A percentile compares a stretch with the other conserved stretches of the same genome.
These are phyloP conservation scores for Wickerhamiella qilinensis DNA, from an alignment of 805 yeast genomes.

Conservation along the genomic window DNA sequence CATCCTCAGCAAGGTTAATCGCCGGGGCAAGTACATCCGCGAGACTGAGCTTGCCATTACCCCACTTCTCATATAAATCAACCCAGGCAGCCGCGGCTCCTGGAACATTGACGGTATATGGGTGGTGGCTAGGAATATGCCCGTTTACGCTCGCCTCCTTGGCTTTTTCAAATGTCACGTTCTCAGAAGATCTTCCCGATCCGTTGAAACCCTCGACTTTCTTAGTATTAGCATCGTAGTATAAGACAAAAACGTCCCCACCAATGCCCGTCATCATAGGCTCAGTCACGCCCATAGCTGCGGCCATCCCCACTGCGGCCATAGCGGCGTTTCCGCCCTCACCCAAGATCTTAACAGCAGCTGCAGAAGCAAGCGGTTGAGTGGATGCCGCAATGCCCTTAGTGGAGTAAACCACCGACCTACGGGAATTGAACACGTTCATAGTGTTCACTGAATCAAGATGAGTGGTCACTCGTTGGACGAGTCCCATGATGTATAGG, in stretches of 20 bases:
- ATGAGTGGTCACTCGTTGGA: too few relatives aligned
- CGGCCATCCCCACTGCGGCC: conserved; percentile 30
- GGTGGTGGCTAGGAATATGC: conserved; percentile 37
- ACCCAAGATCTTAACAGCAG: conserved; percentile 47
- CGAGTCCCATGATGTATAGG: too few relatives aligned
- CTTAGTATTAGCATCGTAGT: conserved; percentile 33
- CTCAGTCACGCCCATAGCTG: conserved; percentile 23
- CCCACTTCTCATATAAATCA: conserved; percentile 55
- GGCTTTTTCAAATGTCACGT: conserved; percentile 33
- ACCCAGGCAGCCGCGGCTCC: conserved; percentile 73
- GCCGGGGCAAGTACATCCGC: conserved; percentile 30
- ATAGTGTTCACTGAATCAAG: too few relatives aligned
- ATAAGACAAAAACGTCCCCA: conserved; percentile 38
- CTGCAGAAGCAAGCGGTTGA: conserved; percentile 64
- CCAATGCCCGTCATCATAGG: conserved; percentile 28
- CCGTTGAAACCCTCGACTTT: conserved; percentile 57
- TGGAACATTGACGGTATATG: conserved; percentile 53
- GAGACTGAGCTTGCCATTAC: conserved; percentile 47
- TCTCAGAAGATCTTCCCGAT: conserved; percentile 50
- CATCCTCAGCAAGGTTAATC: conserved; percentile 50
- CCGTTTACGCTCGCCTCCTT: conserved; percentile 25
- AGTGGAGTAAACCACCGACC: conserved; percentile 60
- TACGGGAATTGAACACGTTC: conserved; percentile 43
- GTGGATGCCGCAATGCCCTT: conserved; percentile 61
- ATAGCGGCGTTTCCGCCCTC: conserved; percentile 49